A percentile compares a stretch with the other conserved stretches of the same genome.
These are phyloP conservation scores for Pterocarpus macrocarpus DNA, from an alignment of 306 rosid genomes.

Conservation along the genomic window DNA sequence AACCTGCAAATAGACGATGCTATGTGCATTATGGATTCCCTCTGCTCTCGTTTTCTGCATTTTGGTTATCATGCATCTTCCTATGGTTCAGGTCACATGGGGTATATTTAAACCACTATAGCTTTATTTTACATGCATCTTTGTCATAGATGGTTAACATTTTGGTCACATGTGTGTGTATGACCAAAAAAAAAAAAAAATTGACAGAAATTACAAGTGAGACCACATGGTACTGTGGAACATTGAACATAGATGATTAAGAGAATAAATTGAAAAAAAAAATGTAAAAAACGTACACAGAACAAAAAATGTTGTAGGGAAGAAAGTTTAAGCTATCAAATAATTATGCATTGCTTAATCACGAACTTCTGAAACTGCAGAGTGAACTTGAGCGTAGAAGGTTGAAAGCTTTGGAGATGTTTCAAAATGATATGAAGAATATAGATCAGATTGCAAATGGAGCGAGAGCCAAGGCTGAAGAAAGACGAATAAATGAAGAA, in stretches of 20 bases:
- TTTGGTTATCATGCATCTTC: no score
- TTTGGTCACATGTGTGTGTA: no score
- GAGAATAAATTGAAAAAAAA: neutral
- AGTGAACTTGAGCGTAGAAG: constrained; percentile 51
- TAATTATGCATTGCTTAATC: constrained; percentile 25
- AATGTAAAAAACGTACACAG: neutral
- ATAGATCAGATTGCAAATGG: constrained; percentile 58
- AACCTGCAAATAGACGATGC: no score
- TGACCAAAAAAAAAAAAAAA: no score
- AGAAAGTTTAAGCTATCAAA: neutral
- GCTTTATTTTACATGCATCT: no score
- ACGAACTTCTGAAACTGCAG: constrained; percentile 53
- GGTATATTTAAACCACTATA: no score
- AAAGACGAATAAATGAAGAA: constrained; percentile 52
- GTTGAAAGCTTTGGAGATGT: constrained; percentile 48
- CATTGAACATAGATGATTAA: neutral
- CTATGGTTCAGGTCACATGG: no score
- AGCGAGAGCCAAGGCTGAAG: constrained; percentile 68
- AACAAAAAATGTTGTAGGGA: neutral
- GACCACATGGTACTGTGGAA: no score
- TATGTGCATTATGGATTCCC: no score
- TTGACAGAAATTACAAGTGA: no score
- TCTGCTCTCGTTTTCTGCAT: no score
- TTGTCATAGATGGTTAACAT: no score
- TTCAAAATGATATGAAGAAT: constrained; percentile 24